phyloP scores from a whole-genome alignment of 345 rosid genomes.

The Melastoma malabathricum region DNA sequence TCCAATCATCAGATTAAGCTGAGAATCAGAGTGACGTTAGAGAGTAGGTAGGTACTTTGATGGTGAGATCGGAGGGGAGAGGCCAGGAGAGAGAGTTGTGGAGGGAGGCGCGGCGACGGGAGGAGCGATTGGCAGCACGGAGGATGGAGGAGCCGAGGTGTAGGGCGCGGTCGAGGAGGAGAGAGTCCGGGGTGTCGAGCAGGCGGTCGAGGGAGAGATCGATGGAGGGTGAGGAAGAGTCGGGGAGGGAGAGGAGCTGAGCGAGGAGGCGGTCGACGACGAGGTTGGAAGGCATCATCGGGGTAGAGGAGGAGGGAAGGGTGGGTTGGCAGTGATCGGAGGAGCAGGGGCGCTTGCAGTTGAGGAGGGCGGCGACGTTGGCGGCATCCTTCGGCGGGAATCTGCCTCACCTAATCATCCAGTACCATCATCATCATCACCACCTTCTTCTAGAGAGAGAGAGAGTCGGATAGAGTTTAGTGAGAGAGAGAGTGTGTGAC shows the following conservation, averaged over 20 bases:
- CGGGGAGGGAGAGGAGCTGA: conserved; percentile 33
- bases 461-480: no score
- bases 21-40: neutral
- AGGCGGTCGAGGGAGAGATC: conserved; percentile 49
- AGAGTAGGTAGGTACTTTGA: conserved; percentile 35
- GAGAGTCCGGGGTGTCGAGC: conserved; percentile 35
- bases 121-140: conserved; percentile 48
- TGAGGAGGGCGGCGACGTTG: conserved; percentile 27
- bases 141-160: conserved; percentile 46
- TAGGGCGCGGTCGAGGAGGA: conserved; percentile 51
- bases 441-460: neutral
- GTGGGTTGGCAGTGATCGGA: conserved; percentile 14
- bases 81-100: conserved; percentile 60
- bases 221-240: conserved; percentile 34
- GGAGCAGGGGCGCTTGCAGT: conserved; percentile 42
- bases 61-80: conserved; percentile 69
- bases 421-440: no score
- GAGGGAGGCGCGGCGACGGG: conserved; percentile 48
- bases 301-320: neutral
- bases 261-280: conserved; percentile 36
- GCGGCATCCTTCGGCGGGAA: neutral
- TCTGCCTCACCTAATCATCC: no score
- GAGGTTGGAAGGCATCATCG: conserved; percentile 10
- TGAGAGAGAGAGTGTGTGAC: no score
- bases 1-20: neutral